Evolutionary conservation across 2,329 filamentous ascomycete genomes (phyloP).

Genomic region (Neocatenulostroma microsporum): DNA sequence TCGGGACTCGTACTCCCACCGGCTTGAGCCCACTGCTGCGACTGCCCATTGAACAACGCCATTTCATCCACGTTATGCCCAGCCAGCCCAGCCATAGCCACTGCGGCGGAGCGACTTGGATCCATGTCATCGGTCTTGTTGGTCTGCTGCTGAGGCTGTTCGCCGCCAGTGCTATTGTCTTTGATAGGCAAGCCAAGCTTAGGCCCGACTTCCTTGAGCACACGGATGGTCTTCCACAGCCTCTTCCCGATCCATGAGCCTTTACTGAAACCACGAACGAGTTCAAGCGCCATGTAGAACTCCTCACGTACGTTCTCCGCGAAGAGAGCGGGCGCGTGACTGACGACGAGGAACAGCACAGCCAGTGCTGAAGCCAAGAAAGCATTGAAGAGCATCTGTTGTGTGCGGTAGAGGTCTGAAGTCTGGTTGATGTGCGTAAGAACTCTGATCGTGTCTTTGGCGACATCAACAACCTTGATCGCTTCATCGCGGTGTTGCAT

Average conservation of each 20-base stretch:
- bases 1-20: slow-evolving; percentile 49
- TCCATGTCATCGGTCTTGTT: slow-evolving; percentile 38
- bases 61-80: slow-evolving; percentile 54
- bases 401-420: slow-evolving; percentile 60
- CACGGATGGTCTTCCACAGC: slow-evolving; percentile 64
- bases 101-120: slow-evolving; percentile 53
- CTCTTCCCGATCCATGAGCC: slow-evolving; percentile 65
- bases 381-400: slow-evolving; percentile 73
- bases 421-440: slow-evolving; percentile 64
- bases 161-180: slow-evolving; percentile 7
- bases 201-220: slow-evolving; percentile 64
- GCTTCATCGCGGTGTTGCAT: slow-evolving; percentile 66
- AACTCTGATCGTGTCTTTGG: slow-evolving; percentile 68
- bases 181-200: slow-evolving; percentile 52
- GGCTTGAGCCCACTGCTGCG: slow-evolving; percentile 15
- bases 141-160: not conserved
- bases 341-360: slow-evolving; percentile 67
- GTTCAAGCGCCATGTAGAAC: slow-evolving; percentile 69
- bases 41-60: slow-evolving; percentile 36
- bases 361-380: slow-evolving; percentile 69
- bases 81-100: slow-evolving; percentile 58
- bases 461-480: slow-evolving; percentile 64
- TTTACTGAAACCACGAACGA: slow-evolving; percentile 64
- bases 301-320: slow-evolving; percentile 61
- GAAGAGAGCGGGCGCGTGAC: slow-evolving; percentile 66